These are phyloP conservation scores for Solanum gracilifrons DNA, from an alignment of 257 asterid species.

Conservation along the genomic window DNA sequence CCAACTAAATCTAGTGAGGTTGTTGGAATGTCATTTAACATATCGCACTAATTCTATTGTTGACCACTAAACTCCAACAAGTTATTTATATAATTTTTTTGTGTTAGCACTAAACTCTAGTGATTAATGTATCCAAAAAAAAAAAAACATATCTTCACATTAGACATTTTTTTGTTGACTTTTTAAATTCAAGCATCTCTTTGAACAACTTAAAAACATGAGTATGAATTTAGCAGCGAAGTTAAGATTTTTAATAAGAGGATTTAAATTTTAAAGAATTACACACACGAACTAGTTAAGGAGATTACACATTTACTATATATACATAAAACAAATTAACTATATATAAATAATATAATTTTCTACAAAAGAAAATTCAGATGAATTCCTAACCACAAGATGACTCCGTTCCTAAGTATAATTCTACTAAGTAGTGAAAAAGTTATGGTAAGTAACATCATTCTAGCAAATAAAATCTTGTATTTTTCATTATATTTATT, in stretches of 20 bases:
- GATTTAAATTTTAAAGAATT: too few relatives aligned
- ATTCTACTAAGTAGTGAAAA: not conserved
- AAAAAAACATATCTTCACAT: not conserved
- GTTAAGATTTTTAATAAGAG: too few relatives aligned
- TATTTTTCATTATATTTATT: not conserved
- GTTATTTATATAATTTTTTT: too few relatives aligned
- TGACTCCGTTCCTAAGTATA: fast-evolving
- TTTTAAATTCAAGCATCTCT: not conserved
- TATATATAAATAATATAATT: too few relatives aligned
- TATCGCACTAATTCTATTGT: not conserved
- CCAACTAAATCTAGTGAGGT: not conserved
- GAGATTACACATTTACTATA: too few relatives aligned
- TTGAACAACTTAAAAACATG: not conserved
- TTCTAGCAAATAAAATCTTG: not conserved
- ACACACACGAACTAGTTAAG: not conserved
- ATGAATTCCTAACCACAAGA: not conserved
- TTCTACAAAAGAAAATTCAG: fast-evolving
- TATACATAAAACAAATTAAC: too few relatives aligned
- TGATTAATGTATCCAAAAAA: not conserved
- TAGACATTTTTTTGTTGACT: not conserved
- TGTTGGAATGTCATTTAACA: not conserved
- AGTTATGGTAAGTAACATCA: not conserved
- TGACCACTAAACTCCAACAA: not conserved
- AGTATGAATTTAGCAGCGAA: too few relatives aligned
- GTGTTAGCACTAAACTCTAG: not conserved